These are phyloP conservation scores for Nitzschia palea DNA, from an alignment of 108 stramenopile genomes.

Conservation along the genomic window DNA sequence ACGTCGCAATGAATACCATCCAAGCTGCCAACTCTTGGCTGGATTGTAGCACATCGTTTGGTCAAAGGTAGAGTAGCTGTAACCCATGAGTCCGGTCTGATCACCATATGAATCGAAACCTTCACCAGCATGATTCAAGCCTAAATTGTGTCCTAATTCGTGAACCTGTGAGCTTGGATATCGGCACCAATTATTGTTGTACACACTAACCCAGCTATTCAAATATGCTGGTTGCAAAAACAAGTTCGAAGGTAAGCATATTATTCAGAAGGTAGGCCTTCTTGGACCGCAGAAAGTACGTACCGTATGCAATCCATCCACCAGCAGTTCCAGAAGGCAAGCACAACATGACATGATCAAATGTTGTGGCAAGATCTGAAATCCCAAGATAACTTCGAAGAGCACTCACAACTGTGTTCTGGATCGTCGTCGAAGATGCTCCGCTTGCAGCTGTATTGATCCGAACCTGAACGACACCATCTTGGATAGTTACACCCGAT, in stretches of 20 bases:
- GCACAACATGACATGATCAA: constrained; percentile 62
- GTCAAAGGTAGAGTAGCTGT: constrained; percentile 36
- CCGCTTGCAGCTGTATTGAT: neutral
- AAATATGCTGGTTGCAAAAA: constrained; percentile 40
- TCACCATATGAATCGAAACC: constrained; percentile 47
- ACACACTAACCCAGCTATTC: constrained; percentile 35
- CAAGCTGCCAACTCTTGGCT: constrained; percentile 49
- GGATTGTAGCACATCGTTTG: constrained; percentile 66
- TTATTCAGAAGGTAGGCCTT: no score
- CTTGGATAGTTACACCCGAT: neutral
- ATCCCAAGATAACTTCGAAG: neutral
- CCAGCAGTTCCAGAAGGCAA: constrained; percentile 40
- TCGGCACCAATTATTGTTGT: constrained; percentile 55
- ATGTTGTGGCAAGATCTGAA: neutral
- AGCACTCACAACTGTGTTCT: neutral
- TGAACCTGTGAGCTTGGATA: constrained; percentile 43
- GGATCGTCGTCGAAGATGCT: neutral
- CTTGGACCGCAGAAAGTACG: no score
- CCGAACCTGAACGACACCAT: constrained; percentile 5
- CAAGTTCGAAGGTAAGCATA: constrained; percentile 4
- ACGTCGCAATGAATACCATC: constrained; percentile 43
- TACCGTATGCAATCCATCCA: constrained; percentile 16
- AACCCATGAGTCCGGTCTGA: constrained; percentile 55
- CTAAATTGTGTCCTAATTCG: constrained; percentile 72
- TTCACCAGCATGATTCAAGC: constrained; percentile 51